Conservation (phyloP, 495 filamentous ascomycete genomes). For the Penicillium nucicola region DNA sequence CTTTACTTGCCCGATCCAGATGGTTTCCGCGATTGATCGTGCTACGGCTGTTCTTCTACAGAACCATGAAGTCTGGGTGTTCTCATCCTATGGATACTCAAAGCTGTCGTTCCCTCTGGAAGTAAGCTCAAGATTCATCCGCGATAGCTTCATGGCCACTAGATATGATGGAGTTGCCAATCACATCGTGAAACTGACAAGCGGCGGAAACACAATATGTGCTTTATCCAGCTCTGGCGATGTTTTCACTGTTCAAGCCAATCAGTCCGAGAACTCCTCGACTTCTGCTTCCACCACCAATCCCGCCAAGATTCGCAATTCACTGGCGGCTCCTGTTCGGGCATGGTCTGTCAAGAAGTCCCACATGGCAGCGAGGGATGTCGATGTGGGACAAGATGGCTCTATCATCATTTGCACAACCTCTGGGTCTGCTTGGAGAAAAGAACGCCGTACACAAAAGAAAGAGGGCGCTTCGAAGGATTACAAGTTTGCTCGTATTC, state of each 20-base stretch:
- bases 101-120: conserved; percentile 78
- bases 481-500: conserved; percentile 88
- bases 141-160: conserved; percentile 61
- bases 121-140: conserved; percentile 64
- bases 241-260: conserved; percentile 75
- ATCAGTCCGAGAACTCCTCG: conserved; percentile 57
- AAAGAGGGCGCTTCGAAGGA: conserved; percentile 72
- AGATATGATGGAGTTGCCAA: conserved; percentile 63
- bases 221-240: conserved; percentile 81
- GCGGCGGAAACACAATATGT: conserved; percentile 86
- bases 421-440: conserved; percentile 87
- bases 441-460: conserved; percentile 73
- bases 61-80: conserved; percentile 85
- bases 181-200: conserved; percentile 69
- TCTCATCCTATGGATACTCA: conserved; percentile 89
- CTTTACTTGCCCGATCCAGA: conserved; percentile 71
- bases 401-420: conserved; percentile 92
- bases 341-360: conserved; percentile 80
- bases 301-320: conserved; percentile 77
- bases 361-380: conserved; percentile 81
- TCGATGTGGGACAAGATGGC: conserved; percentile 86
- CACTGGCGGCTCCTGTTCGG: conserved; percentile 68
- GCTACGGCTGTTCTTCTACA: conserved; percentile 84
- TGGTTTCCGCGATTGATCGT: conserved; percentile 84
- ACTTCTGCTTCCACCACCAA: conserved; percentile 76